A percentile compares a stretch with the other conserved stretches of the same genome.
phyloP scores from a whole-genome alignment of 441 rosid genomes.

The Melastoma candidum region DNA sequence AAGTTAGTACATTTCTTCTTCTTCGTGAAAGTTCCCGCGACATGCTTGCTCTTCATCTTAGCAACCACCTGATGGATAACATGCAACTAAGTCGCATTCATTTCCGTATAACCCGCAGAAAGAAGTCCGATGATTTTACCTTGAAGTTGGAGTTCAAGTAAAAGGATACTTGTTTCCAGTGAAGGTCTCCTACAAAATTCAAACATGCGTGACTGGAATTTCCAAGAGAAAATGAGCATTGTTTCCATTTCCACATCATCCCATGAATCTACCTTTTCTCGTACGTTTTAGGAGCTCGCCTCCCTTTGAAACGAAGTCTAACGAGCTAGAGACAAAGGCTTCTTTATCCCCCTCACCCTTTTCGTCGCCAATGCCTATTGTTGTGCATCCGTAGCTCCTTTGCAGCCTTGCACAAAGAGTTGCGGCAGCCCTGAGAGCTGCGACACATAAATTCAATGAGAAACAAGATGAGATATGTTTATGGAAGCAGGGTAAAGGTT shows the following conservation, averaged over 20 bases:
- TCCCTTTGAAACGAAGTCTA: conserved; percentile 61
- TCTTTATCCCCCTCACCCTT: conserved; percentile 38
- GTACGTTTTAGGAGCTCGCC: conserved; percentile 91
- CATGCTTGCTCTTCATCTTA: conserved; percentile 86
- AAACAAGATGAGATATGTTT: neutral
- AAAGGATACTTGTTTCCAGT: conserved; percentile 90
- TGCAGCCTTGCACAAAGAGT: conserved; percentile 67
- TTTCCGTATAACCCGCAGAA: neutral
- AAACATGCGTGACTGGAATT: neutral
- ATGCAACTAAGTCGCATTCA: neutral
- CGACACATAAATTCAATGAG: conserved; percentile 3
- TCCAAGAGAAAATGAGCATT: conserved; percentile 3
- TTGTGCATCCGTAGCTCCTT: conserved; percentile 40
- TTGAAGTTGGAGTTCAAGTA: conserved; percentile 68
- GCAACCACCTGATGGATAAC: conserved; percentile 49
- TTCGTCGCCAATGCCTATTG: conserved; percentile 37
- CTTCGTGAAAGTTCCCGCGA: conserved; percentile 86
- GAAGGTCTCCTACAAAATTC: conserved; percentile 54
- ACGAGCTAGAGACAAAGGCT: conserved; percentile 33
- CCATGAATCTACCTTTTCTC: conserved; percentile 57
- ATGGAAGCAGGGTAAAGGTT: neutral
- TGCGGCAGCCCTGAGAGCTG: conserved; percentile 80
- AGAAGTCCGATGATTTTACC: conserved; percentile 28
- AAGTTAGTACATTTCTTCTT: conserved; percentile 66
- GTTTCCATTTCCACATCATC: conserved; percentile 5